Percentiles rank a stretch among this genome's conserved stretches.
Conservation (phyloP, 495 filamentous ascomycete species). For the Beverwykella pulmonaria region DNA sequence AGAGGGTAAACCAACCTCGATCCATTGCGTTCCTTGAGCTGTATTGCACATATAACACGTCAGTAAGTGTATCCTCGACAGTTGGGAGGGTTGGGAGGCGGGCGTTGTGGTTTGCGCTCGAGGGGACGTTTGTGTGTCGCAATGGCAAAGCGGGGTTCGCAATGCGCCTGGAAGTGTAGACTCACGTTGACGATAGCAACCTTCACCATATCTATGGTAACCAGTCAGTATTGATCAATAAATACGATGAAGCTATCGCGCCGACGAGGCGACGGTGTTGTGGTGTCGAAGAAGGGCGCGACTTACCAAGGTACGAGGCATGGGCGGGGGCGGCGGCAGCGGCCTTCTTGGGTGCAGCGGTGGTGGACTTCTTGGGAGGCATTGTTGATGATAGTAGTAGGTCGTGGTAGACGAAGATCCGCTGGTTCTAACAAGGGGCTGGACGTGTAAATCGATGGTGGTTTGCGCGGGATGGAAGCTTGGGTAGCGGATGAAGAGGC, state of each 20-base stretch:
- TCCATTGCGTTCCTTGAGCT: slow-evolving; percentile 70
- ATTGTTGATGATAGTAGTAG: slow-evolving; percentile 49
- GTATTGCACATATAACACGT: slow-evolving; percentile 46
- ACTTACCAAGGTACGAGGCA: slow-evolving; percentile 60
- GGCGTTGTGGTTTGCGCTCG: slow-evolving; percentile 28
- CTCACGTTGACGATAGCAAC: slow-evolving; percentile 67
- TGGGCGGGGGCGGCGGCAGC: slow-evolving; percentile 51
- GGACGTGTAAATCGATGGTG: slow-evolving; percentile 10
- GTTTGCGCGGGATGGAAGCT: slow-evolving; percentile 19
- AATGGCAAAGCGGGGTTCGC: slow-evolving; percentile 47
- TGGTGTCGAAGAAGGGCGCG: background rate
- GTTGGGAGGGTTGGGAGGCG: slow-evolving; percentile 11
- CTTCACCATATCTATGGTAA: slow-evolving; percentile 64
- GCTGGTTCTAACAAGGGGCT: slow-evolving; percentile 31
- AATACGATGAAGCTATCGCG: slow-evolving; percentile 33
- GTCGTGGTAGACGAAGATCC: slow-evolving; percentile 10
- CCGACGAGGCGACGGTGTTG: slow-evolving; percentile 27
- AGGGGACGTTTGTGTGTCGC: slow-evolving; percentile 18
- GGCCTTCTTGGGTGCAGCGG: slow-evolving; percentile 55
- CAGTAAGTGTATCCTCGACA: slow-evolving; percentile 47
- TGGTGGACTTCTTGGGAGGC: slow-evolving; percentile 66
- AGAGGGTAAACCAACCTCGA: slow-evolving; percentile 57
- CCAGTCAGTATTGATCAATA: slow-evolving; percentile 49
- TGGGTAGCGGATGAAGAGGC: slow-evolving; percentile 15
- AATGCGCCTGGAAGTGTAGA: slow-evolving; percentile 47